Evolutionary conservation across 2,329 filamentous ascomycete genomes (phyloP).

Genomic region (Alternaria triticina): DNA sequence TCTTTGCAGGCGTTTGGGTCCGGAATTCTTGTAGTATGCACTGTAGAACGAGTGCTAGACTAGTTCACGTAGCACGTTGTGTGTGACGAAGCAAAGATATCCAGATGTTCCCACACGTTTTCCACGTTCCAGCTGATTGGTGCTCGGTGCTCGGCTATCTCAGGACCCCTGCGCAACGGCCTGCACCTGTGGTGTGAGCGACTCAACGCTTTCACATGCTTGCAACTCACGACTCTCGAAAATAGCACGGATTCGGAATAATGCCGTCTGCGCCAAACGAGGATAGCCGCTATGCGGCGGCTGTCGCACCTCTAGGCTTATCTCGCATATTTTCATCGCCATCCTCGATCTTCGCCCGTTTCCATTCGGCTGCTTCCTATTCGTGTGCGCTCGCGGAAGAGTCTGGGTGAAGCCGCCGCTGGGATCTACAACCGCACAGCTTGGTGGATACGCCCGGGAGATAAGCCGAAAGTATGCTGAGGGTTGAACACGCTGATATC

Average conservation of each 20-base stretch:
- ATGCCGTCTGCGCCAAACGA: constrained; percentile 17
- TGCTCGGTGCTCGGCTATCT: constrained; percentile 16
- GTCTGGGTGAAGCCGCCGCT: not conserved
- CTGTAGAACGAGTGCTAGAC: not conserved
- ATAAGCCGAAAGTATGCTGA: constrained; percentile 23
- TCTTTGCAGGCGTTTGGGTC: not conserved
- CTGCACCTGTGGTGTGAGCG: not conserved
- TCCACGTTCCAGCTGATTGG: constrained; percentile 13
- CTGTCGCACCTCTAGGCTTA: not conserved
- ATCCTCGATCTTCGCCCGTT: not conserved
- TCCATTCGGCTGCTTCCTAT: not conserved
- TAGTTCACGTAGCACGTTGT: not conserved
- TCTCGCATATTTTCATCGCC: not conserved
- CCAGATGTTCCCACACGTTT: constrained; percentile 1
- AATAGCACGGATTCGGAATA: constrained; percentile 16
- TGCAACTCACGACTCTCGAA: not conserved
- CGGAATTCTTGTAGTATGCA: not conserved
- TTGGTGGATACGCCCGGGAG: constrained; percentile 4
- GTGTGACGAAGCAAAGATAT: not conserved
- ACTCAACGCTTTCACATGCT: constrained; percentile 35
- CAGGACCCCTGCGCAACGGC: constrained; percentile 21
- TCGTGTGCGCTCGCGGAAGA: not conserved
- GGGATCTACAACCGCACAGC: not conserved
- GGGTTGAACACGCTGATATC: not conserved
- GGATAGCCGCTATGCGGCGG: constrained; percentile 19